Base-by-base conservation (phyloP, 345 rosid species). In the Tarenaya hassleriana region DNA sequence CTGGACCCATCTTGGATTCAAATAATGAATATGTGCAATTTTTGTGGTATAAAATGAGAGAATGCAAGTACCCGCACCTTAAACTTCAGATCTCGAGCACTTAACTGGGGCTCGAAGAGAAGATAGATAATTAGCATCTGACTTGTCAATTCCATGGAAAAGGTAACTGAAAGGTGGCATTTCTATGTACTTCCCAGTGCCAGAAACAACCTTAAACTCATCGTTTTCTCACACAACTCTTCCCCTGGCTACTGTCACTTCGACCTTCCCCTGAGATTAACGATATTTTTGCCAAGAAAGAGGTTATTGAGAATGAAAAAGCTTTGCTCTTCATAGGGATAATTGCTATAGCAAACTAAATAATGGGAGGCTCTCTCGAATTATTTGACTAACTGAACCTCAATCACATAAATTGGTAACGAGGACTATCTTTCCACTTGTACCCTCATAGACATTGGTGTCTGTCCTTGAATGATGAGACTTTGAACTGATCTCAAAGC, bases 181-280 rank as follows among this genome's bases (percentile, higher is more conserved):
- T 66, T 77, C 33, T 60, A 81, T 59, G 55, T 83, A 88, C 80
- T 68, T 83, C 3, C 97, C 97, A 50, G 78, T 66, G 43, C 94
- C 91, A 48, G 81, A 80, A 53, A 56, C 72, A 18, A 80, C 95
- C 63, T 78, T 81, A 35, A 88, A 75, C 59, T 81, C 83, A 41
- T 82, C 70, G 38, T 88, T 82, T 70, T 79, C 73, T 97, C 97
- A 92, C 14, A 77, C 95, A 7, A 88, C 71, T 69, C 76, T 63
- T 68, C 98, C 96, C 60, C 96, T 77, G 5, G 83, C 83, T 40
- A 92, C 85, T 9, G 97, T 88, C 68, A 92, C 97, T 68, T 92
- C 97, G 64, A 85, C 85, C 53, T 85, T 92, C 19, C 97, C 98
- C 98, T 84, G 73, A 47, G 58, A 24, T 54, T 47, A 45, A 21